Evolutionary conservation across 495 filamentous ascomycete species (phyloP).

Genomic region (Neurospora sp.): DNA sequence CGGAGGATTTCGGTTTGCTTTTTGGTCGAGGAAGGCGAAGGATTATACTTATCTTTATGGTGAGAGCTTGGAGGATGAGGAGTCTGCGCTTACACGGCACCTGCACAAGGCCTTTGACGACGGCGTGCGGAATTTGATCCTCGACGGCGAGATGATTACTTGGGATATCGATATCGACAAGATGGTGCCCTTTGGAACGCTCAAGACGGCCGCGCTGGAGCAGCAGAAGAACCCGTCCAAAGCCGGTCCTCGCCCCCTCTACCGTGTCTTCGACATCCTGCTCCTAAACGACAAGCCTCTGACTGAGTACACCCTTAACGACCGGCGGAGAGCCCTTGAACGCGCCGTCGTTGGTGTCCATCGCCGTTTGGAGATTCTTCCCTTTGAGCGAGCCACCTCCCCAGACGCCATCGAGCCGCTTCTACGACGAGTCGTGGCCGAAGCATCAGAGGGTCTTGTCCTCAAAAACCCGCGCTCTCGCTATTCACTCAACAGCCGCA

Average conservation of each 20-base stretch:
- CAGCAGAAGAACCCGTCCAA: constrained; percentile 68
- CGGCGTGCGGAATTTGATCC: constrained; percentile 71
- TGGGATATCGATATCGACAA: constrained; percentile 87
- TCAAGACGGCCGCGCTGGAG: constrained; percentile 83
- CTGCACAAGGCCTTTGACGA: constrained; percentile 68
- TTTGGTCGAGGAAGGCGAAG: constrained; percentile 95
- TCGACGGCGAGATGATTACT: constrained; percentile 98
- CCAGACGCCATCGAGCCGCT: constrained; percentile 65
- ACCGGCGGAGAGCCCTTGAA: constrained; percentile 68
- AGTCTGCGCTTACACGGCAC: constrained; percentile 70
- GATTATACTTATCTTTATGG: constrained; percentile 96
- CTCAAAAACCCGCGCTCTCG: constrained; percentile 85
- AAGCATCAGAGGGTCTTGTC: constrained; percentile 84
- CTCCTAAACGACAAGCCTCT: constrained; percentile 74
- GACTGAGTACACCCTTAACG: constrained; percentile 71
- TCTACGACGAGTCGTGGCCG: constrained; percentile 73
- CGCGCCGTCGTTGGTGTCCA: constrained; percentile 53
- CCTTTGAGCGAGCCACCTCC: constrained; percentile 55
- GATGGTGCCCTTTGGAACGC: constrained; percentile 80
- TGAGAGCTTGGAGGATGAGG: constrained; percentile 60
- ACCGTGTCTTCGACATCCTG: constrained; percentile 79
- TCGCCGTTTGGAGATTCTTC: constrained; percentile 75
- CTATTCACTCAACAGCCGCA: constrained; percentile 83
- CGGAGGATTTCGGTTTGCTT: constrained; percentile 67
- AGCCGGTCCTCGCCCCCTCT: constrained; percentile 69